phyloP scores from a whole-genome alignment of 2,329 filamentous ascomycete genomes.

The Ophiognomonia clavigignenti-juglandacearum region DNA sequence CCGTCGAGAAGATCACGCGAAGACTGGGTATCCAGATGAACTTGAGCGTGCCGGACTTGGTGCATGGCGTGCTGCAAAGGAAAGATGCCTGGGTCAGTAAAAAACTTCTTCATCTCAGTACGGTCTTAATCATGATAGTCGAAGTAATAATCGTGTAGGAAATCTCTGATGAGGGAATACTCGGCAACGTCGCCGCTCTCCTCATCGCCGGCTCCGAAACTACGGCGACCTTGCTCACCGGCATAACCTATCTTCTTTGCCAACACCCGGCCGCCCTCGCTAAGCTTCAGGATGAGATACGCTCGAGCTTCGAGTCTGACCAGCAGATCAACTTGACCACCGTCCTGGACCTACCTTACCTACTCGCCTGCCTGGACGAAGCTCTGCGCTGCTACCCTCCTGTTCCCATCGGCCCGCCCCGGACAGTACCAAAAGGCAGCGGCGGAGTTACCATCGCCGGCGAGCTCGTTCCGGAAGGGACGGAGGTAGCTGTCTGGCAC shows the following conservation, averaged over 20 bases:
- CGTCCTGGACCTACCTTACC: slow-evolving; percentile 27
- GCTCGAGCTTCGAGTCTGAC: slow-evolving; percentile 27
- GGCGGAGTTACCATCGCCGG: too few species aligned
- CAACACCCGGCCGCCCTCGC: slow-evolving; percentile 25
- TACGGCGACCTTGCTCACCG: slow-evolving; percentile 18
- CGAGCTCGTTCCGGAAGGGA: slow-evolving; percentile 12
- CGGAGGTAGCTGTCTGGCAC: slow-evolving; percentile 26
- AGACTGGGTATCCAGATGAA: neutral
- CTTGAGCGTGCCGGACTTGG: too few species aligned
- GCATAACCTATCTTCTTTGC: slow-evolving; percentile 24
- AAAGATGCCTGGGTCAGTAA: too few species aligned
- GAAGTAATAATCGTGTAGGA: too few species aligned
- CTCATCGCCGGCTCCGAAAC: slow-evolving; percentile 21
- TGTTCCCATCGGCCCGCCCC: slow-evolving; percentile 13
- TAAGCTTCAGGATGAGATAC: slow-evolving; percentile 32
- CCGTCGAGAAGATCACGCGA: neutral
- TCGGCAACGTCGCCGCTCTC: slow-evolving; percentile 1
- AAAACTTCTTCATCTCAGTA: too few species aligned
- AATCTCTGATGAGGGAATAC: too few species aligned
- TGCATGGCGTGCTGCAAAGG: too few species aligned
- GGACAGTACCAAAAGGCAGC: slow-evolving; percentile 16
- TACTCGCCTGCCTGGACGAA: slow-evolving; percentile 34
- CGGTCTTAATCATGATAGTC: too few species aligned
- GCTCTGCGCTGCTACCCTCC: slow-evolving; percentile 33
- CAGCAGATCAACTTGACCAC: slow-evolving; percentile 32